Evolutionary conservation across 495 filamentous ascomycete species (phyloP).

Genomic region (Xeromyces bisporus): DNA sequence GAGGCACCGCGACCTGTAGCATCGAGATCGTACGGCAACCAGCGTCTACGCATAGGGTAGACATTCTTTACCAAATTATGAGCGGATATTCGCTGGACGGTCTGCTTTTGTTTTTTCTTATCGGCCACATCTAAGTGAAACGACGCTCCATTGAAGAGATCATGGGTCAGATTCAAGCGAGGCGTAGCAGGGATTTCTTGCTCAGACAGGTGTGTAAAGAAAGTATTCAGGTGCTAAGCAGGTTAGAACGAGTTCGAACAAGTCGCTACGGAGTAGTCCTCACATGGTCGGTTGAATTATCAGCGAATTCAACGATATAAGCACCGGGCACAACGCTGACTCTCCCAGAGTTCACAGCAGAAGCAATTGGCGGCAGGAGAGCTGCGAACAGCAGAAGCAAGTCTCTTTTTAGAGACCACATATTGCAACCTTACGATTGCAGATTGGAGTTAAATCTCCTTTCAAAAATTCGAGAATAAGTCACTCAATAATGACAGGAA

Average conservation of each 20-base stretch:
- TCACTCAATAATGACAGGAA: too few species aligned
- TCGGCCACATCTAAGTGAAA: constrained; percentile 4
- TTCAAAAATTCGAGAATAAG: too few species aligned
- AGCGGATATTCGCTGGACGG: constrained; percentile 5
- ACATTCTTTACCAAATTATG: constrained; percentile 5
- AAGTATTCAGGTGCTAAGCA: constrained; percentile 4
- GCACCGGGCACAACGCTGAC: neutral
- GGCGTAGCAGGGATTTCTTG: constrained; percentile 4
- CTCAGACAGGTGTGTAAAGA: constrained; percentile 3
- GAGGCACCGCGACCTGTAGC: neutral
- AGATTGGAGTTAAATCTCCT: too few species aligned
- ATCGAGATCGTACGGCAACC: neutral
- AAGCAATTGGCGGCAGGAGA: neutral
- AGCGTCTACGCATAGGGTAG: constrained; percentile 4
- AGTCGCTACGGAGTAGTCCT: neutral
- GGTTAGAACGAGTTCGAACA: neutral
- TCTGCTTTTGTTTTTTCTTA: constrained; percentile 2
- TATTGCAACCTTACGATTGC: too few species aligned
- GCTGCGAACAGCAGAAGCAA: neutral
- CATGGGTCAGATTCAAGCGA: constrained; percentile 4
- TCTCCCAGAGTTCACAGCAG: neutral
- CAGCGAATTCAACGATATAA: constrained; percentile 11
- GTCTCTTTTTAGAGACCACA: neutral
- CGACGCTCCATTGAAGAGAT: constrained; percentile 8
- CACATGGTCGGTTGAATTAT: constrained; percentile 2